Evolutionary conservation across 176 grass and related monocot genomes (phyloP).

Genomic region (Zoysia pacifica): DNA sequence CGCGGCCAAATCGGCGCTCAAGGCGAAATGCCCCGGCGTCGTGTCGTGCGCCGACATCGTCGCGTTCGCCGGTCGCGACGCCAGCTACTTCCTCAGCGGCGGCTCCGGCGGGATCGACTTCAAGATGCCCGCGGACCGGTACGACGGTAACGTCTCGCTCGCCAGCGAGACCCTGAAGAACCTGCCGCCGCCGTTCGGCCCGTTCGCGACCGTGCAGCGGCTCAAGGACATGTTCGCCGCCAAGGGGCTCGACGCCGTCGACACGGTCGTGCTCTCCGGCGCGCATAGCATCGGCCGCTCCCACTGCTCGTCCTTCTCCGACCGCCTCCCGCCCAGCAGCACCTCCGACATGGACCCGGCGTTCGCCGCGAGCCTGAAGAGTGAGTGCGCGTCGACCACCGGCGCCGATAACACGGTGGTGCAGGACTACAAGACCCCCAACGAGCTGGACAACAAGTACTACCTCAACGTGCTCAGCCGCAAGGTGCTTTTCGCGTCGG

Average conservation of each 20-base stretch:
- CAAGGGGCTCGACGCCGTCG: conserved; percentile 34
- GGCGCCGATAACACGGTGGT: conserved; percentile 7
- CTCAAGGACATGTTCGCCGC: conserved; percentile 32
- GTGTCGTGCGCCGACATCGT: conserved; percentile 54
- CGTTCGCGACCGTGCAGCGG: background rate
- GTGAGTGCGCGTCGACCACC: background rate
- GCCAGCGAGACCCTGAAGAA: conserved; percentile 15
- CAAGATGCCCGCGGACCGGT: conserved; percentile 45
- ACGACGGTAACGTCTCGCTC: conserved; percentile 44
- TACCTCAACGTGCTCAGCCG: conserved; percentile 33
- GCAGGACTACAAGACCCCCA: conserved; percentile 22
- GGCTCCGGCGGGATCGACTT: background rate
- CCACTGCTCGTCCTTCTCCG: conserved; percentile 37
- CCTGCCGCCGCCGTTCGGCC: conserved; percentile 13
- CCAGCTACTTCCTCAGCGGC: conserved; percentile 29
- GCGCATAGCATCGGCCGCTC: conserved; percentile 41
- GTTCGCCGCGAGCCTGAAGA: background rate
- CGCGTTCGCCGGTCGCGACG: conserved; percentile 55
- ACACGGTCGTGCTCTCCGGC: conserved; percentile 13
- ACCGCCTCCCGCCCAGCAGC: conserved; percentile 14
- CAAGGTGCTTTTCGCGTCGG: conserved; percentile 36
- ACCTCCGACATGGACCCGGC: background rate
- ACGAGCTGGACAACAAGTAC: conserved; percentile 47
- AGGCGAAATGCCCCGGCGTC: conserved; percentile 32
- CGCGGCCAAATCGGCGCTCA: background rate